Evolutionary conservation across 1,139 yeast genomes (phyloP).

Genomic region (Nakaseomyces sp.): DNA sequence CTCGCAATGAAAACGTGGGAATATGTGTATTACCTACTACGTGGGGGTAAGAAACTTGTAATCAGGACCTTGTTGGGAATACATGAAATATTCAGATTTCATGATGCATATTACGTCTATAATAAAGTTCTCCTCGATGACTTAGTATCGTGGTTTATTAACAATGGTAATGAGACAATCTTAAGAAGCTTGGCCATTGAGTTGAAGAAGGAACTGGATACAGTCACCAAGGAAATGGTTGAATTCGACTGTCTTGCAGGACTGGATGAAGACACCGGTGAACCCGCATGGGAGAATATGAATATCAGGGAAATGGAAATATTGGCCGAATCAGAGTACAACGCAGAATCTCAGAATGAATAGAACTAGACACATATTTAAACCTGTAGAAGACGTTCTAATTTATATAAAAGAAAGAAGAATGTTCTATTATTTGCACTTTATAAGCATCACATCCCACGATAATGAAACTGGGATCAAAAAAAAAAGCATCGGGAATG

Average conservation of each 20-base stretch:
- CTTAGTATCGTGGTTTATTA: slow-evolving; percentile 66
- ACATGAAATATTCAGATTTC: slow-evolving; percentile 69
- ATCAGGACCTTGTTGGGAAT: slow-evolving; percentile 50
- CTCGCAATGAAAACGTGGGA: slow-evolving; percentile 59
- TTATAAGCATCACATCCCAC: too few species aligned
- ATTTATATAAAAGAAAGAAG: too few species aligned
- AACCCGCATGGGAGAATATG: slow-evolving; percentile 23
- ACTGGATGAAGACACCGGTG: slow-evolving; percentile 20
- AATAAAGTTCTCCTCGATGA: slow-evolving; percentile 76
- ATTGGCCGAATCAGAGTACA: slow-evolving; percentile 10
- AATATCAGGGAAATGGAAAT: slow-evolving; percentile 24
- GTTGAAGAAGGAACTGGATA: slow-evolving; percentile 31
- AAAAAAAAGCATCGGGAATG: too few species aligned
- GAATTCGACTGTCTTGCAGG: slow-evolving; percentile 24
- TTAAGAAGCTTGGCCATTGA: slow-evolving; percentile 63
- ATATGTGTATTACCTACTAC: slow-evolving; percentile 57
- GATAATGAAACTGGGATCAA: too few species aligned
- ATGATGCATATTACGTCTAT: slow-evolving; percentile 83
- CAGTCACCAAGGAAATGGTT: slow-evolving; percentile 15
- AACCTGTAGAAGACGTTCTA: too few species aligned
- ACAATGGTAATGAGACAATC: slow-evolving; percentile 39
- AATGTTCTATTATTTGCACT: too few species aligned
- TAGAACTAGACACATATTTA: not conserved
- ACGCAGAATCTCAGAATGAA: not conserved
- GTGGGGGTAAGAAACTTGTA: slow-evolving; percentile 62